Conservation (phyloP, 2,329 filamentous ascomycete species). For the Pseudocercospora vitis region DNA sequence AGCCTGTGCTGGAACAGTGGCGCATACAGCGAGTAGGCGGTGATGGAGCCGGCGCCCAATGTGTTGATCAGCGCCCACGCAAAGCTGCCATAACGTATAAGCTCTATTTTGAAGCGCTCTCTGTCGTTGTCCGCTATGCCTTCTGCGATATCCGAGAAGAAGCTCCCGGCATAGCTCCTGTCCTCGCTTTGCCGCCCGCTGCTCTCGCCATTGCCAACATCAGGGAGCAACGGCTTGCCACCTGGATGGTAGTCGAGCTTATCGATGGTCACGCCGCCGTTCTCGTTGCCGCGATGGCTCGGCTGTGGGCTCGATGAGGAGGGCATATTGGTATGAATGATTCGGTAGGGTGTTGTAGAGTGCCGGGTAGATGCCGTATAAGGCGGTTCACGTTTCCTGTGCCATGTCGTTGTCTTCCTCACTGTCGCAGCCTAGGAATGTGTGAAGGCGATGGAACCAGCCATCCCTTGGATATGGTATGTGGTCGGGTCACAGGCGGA, state of each 20-base stretch:
- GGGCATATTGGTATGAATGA: constrained; percentile 11
- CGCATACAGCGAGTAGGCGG: constrained; percentile 90
- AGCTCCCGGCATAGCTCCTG: constrained; percentile 52
- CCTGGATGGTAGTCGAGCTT: constrained; percentile 52
- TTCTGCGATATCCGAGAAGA: constrained; percentile 62
- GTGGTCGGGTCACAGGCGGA: not conserved
- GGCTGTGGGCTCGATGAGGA: constrained; percentile 22
- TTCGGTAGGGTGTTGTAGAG: not conserved
- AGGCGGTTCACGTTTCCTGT: not conserved
- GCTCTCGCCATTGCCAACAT: constrained; percentile 30
- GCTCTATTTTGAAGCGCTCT: constrained; percentile 53
- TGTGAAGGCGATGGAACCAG: not conserved
- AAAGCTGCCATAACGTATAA: constrained; percentile 58
- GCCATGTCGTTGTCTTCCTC: not conserved
- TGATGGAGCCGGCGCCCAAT: constrained; percentile 86
- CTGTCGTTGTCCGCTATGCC: constrained; percentile 61
- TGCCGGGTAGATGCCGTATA: not conserved
- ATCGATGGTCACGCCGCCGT: constrained; percentile 42
- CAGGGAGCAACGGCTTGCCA: constrained; percentile 44
- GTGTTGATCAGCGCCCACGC: constrained; percentile 61
- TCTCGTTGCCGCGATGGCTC: constrained; percentile 23
- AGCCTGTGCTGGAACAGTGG: constrained; percentile 84
- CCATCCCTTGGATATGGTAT: not conserved
- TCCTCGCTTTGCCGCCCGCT: constrained; percentile 41
- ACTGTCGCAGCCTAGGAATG: not conserved